Evolutionary conservation across 1,284 basidiomycete genomes (phyloP).

Genomic region (Sporisorium scitamineum): DNA sequence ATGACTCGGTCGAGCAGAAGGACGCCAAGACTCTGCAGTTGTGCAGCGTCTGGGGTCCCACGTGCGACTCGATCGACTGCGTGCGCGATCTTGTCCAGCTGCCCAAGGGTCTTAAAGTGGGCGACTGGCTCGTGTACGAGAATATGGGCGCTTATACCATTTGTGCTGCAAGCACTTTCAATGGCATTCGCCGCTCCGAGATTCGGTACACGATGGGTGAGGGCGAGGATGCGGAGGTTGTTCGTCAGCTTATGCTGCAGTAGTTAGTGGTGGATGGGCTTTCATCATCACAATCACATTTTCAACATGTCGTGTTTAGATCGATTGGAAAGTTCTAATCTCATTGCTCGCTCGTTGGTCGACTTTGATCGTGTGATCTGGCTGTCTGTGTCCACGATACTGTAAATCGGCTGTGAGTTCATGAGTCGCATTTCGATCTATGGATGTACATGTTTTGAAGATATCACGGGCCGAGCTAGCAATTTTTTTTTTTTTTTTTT

Average conservation of each 20-base stretch:
- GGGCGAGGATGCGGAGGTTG: conserved; percentile 36
- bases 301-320: not conserved
- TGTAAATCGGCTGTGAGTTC: not conserved
- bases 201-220: conserved; percentile 71
- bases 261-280: not conserved
- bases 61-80: conserved; percentile 90
- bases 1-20: conserved; percentile 9
- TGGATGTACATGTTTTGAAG: not conserved
- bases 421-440: not conserved
- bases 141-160: conserved; percentile 95
- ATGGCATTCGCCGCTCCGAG: conserved; percentile 73
- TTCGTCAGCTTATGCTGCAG: conserved; percentile 38
- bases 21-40: conserved; percentile 70
- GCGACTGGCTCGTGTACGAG: conserved; percentile 91
- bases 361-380: not conserved
- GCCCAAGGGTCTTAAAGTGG: conserved; percentile 70
- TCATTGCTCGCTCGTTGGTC: not conserved
- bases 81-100: conserved; percentile 60
- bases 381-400: not conserved
- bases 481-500: conserved; percentile 23
- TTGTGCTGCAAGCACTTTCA: conserved; percentile 89
- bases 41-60: conserved; percentile 75
- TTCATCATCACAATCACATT: no score
- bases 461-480: not conserved
- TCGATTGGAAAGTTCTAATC: not conserved